Evolutionary conservation across 2,329 filamentous ascomycete species (phyloP).

Genomic region (Albifimbria verrucaria): DNA sequence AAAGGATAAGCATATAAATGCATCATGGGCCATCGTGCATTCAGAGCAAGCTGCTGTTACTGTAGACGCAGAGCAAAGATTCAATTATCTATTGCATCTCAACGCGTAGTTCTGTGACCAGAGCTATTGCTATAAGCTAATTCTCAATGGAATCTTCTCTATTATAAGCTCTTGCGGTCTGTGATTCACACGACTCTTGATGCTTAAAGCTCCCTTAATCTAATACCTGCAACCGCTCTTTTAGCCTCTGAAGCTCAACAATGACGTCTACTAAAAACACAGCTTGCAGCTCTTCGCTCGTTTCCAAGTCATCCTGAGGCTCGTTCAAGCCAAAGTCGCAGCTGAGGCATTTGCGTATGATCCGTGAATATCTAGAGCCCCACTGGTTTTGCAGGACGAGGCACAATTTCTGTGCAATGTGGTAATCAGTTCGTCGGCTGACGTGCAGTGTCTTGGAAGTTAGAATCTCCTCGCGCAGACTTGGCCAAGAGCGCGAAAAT

Average conservation of each 20-base stretch:
- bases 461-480: background rate
- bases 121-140: too few species aligned
- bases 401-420: background rate
- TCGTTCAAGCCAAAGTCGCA: background rate
- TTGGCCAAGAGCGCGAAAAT: background rate
- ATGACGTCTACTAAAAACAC: background rate
- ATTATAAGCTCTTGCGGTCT: too few species aligned
- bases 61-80: too few species aligned
- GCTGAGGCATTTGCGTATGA: background rate
- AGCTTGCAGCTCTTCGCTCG: background rate
- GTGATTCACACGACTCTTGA: too few species aligned
- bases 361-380: background rate
- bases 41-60: too few species aligned
- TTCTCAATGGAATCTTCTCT: too few species aligned
- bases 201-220: too few species aligned
- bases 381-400: background rate
- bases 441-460: background rate
- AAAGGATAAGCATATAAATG: too few species aligned
- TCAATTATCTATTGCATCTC: too few species aligned
- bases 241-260: background rate
- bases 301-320: background rate
- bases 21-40: too few species aligned
- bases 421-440: background rate
- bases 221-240: background rate
- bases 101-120: too few species aligned